These are phyloP conservation scores for Posidonia australis DNA, from an alignment of 106 monocot genomes.

Conservation along the genomic window DNA sequence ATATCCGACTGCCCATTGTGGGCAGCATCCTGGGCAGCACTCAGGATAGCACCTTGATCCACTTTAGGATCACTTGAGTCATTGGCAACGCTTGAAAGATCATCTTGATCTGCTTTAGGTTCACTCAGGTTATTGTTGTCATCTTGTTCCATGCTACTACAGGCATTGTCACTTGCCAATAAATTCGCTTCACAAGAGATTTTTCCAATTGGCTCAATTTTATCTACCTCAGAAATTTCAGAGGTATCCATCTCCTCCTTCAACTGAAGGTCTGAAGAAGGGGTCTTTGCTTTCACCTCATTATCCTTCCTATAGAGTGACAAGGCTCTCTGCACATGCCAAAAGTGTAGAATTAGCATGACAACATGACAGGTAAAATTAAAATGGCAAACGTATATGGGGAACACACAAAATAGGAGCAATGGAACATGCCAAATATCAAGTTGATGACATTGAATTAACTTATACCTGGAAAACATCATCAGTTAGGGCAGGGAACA, in stretches of 20 bases:
- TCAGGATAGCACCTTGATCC: neutral
- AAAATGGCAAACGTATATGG: too few relatives aligned
- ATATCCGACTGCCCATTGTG: neutral
- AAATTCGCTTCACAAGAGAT: neutral
- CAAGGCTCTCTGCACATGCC: slow-evolving; percentile 47
- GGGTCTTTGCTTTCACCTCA: neutral
- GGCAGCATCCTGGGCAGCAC: neutral
- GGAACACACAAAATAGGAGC: too few relatives aligned
- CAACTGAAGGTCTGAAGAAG: neutral
- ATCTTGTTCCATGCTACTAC: slow-evolving; percentile 9
- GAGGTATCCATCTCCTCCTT: slow-evolving; percentile 7
- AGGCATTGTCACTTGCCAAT: neutral
- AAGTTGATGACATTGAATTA: neutral
- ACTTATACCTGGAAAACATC: slow-evolving; percentile 46
- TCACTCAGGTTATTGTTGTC: neutral
- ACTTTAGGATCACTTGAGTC: too few relatives aligned
- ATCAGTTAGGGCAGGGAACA: slow-evolving; percentile 27
- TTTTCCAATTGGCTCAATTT: neutral
- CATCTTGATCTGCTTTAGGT: neutral
- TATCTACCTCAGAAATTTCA: slow-evolving; percentile 7
- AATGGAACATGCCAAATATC: too few relatives aligned
- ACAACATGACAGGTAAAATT: too few relatives aligned
- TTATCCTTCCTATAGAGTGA: slow-evolving; percentile 39
- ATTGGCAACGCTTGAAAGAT: neutral
- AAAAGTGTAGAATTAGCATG: neutral